Conservation (phyloP, 208 protist species). For the Angomonas desouzai region DNA sequence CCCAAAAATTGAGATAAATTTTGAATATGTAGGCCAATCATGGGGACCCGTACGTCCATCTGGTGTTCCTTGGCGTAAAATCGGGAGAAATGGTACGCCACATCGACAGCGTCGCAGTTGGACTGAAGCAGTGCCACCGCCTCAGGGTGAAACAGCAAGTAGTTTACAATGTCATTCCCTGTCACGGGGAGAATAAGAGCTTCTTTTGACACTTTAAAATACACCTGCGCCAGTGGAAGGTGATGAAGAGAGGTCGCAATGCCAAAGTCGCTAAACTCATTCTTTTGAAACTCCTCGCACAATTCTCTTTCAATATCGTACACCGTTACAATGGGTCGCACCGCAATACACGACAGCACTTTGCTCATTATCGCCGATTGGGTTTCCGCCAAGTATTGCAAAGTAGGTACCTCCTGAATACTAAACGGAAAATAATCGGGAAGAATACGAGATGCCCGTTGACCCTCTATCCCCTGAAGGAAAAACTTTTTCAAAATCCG, state of each 20-base stretch:
- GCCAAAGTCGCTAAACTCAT: conserved; percentile 53
- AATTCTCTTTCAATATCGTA: conserved; percentile 73
- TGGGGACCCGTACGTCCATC: conserved; percentile 19
- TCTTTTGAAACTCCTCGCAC: conserved; percentile 43
- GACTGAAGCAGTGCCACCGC: conserved; percentile 38
- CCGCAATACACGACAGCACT: conserved; percentile 53
- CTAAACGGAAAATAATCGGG: conserved; percentile 42
- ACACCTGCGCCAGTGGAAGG: conserved; percentile 68
- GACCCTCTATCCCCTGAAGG: neutral
- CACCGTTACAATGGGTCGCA: conserved; percentile 71
- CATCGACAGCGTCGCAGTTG: conserved; percentile 54
- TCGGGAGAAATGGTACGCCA: conserved; percentile 46
- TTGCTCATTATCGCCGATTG: conserved; percentile 50
- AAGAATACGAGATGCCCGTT: neutral
- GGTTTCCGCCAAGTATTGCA: conserved; percentile 35
- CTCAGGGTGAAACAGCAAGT: conserved; percentile 42
- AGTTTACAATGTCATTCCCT: conserved; percentile 42
- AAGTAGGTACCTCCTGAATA: conserved; percentile 42
- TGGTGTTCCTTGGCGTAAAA: conserved; percentile 2
- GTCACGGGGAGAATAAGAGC: conserved; percentile 45
- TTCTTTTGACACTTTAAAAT: conserved; percentile 42
- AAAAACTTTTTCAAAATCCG: neutral
- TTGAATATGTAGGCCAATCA: conserved; percentile 79
- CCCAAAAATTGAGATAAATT: conserved; percentile 49
- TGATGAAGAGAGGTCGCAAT: conserved; percentile 43